Evolutionary conservation across 768 basidiomycete species (phyloP), one percentile per base, ranked within the genome.

Genomic region (Dentipellis fragilis): DNA sequence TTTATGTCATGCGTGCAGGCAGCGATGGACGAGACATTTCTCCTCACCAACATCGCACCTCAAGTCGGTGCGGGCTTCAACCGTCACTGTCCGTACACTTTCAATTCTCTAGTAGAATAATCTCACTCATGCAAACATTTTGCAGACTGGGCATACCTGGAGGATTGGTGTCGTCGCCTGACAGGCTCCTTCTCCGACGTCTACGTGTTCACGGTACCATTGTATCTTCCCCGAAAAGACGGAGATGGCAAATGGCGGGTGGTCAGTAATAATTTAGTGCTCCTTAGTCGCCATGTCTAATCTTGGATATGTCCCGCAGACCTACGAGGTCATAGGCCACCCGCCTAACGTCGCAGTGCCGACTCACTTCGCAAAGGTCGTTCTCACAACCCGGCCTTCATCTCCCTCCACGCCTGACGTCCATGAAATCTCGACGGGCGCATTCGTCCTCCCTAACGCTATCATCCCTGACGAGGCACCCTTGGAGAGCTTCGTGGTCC

Each of bases 21-120:
- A 54, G 95, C 95, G 10, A 98, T 97, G 95, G 70, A 97, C 67
- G 93, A 99, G 71, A 99, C 95, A 0, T 99, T 99, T 69, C 72
- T 91, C 37, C 71, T 99, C 47, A 85, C 91, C 0, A 99, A 99
- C 65, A 96, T 99, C 52, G 95, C 96, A 4, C 96, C 96, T 45
- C 96, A 99, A 77, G 93, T 99, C 22, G 96, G 96, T 1, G 90
- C 81, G 40, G 96, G 95, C 0, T 99, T 98, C 76, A 99, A 98
- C 66, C 78, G 96, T 54, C 93, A 98, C 66, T 99, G 94, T 93
- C 63, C 58, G 54, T 50, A 29, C 51, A 23, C 1, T 36, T 39
- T 51, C 11, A 19, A 37, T 49, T 19, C 34, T 8, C 8, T 8
- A 37, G 14, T 1, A 2, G 29, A 4, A 5, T 23, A 14, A 46